Evolutionary conservation across 306 rosid species (phyloP).

Genomic region (Rosa rugosa): DNA sequence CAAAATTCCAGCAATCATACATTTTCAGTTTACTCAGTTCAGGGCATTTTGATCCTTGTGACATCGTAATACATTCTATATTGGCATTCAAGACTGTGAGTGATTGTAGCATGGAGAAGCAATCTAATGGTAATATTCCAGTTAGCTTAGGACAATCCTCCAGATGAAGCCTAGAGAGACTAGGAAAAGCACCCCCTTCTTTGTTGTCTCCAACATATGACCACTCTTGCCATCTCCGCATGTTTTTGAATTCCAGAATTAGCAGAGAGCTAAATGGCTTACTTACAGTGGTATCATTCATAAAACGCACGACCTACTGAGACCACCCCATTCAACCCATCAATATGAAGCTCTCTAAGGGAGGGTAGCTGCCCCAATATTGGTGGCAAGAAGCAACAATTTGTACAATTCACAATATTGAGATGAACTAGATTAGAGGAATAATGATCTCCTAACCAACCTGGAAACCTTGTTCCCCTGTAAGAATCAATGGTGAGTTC

Average conservation of each 20-base stretch:
- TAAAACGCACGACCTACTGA: constrained; percentile 3
- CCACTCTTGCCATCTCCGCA: constrained; percentile 6
- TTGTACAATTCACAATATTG: background rate
- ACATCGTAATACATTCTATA: background rate
- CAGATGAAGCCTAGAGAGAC: background rate
- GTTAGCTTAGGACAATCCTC: background rate
- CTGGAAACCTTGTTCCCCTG: constrained; percentile 15
- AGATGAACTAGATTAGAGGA: background rate
- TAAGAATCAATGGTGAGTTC: constrained; percentile 3
- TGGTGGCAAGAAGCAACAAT: constrained; percentile 3
- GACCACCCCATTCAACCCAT: constrained; percentile 1
- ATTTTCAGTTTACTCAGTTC: background rate
- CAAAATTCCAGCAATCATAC: background rate
- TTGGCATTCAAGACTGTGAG: background rate
- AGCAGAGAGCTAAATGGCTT: background rate
- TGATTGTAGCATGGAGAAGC: background rate
- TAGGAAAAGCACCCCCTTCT: background rate
- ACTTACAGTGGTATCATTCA: background rate
- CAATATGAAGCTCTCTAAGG: constrained; percentile 4
- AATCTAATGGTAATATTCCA: background rate
- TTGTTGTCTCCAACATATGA: background rate
- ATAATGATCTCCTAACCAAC: constrained; percentile 21
- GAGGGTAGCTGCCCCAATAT: constrained; percentile 17
- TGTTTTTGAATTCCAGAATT: background rate
- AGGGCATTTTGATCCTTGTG: background rate